Base-by-base conservation (phyloP, 176 grass and related monocot genomes). In the Musa troglodytarum region DNA sequence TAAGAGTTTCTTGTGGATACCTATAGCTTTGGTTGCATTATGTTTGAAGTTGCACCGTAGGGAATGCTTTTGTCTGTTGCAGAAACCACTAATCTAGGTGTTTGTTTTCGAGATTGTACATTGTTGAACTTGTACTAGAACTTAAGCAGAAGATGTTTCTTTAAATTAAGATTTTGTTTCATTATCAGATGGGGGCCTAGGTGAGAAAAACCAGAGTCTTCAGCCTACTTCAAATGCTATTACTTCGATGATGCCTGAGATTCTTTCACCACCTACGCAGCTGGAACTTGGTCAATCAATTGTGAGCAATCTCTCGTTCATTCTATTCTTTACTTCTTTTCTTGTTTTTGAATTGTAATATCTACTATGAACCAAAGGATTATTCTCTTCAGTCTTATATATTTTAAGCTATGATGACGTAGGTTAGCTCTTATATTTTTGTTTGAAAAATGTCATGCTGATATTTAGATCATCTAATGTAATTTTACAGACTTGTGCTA, bases 231-330 rank as follows among this genome's bases (percentile, higher is more conserved):
- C 94, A 5, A 85, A 88, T 0, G 77, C 71, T 63, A 85, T 90
- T 70, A 79, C 87, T 63, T 23, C 76, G 53, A 76, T 88, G 79
- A 69, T 81, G 68, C 78, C 94, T 55, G 90, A 98, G 43, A 93
- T 87, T 79, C 82, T 96, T 75, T 55, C 65, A 77, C 88, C 82
- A 68, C 89, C 82, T 69, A 81, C 88, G 20, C 90, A 87, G 74
- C 82, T 93, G 63, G 88, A 98, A 81, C 82, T 93, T 14, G 89
- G 85, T 76, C 90, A 97, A 85, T 84, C 90, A 72, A 87, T 91
- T 69, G 90, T 98, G 75, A 4, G 55, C 52, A 4, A 15, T 68
- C 65, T 49, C 15, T 20, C 73, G 8, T 21, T 61, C 10, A 5
- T 49, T 84, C 71, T 84, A 81, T 76, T 82, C 10, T 80, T 62